Evolutionary conservation across 495 filamentous ascomycete species (phyloP).

Genomic region (Geoglossum glabrum): DNA sequence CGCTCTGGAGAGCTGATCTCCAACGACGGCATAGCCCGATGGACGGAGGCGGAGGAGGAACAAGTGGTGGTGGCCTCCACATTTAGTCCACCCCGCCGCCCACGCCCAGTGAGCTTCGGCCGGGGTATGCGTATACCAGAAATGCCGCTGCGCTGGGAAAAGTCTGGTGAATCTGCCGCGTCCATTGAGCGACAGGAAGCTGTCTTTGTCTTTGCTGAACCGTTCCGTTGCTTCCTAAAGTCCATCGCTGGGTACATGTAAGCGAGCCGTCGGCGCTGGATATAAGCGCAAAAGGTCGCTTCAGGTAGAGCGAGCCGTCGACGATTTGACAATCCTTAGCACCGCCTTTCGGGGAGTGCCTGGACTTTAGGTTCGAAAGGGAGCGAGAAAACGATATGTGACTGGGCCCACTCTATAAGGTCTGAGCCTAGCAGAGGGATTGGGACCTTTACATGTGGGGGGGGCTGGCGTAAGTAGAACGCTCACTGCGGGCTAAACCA

Average conservation of each 20-base stretch:
- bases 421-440: not conserved
- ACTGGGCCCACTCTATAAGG: not conserved
- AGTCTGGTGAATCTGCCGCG: not conserved
- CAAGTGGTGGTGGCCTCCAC: not conserved
- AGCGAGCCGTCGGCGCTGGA: not conserved
- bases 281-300: too few relatives aligned
- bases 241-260: not conserved
- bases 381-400: not conserved
- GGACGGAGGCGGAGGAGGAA: too few relatives aligned
- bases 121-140: not conserved
- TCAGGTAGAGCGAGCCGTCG: not conserved
- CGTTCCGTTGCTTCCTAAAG: not conserved
- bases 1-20: not conserved
- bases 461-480: not conserved
- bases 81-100: not conserved
- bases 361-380: not conserved
- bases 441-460: not conserved
- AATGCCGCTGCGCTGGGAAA: not conserved
- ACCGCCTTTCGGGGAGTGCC: too few relatives aligned
- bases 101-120: not conserved
- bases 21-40: not conserved
- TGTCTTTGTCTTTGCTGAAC: not conserved
- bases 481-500: too few relatives aligned
- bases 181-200: not conserved
- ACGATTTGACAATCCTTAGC: not conserved